These are phyloP conservation scores for Phenoliferia sp. DNA, from an alignment of 1,284 basidiomycete species.

Conservation along the genomic window DNA sequence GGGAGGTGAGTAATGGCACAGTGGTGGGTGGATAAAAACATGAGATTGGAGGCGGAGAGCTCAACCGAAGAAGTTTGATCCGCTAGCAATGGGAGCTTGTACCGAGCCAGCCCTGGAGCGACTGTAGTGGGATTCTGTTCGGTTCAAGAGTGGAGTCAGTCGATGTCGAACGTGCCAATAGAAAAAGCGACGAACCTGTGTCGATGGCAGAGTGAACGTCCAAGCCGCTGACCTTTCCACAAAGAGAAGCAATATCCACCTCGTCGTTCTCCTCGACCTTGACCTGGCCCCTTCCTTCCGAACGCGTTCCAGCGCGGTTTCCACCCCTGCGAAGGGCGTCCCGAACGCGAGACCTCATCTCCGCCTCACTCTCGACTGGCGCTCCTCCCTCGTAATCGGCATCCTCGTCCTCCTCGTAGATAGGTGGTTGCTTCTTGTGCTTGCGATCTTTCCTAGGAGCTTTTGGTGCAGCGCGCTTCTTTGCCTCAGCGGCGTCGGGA, in stretches of 20 bases:
- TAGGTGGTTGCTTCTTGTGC: not conserved
- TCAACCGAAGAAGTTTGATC: not conserved
- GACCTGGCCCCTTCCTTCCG: not conserved
- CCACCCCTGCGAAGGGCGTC: not conserved
- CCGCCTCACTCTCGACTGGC: not conserved
- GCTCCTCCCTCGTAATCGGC: not conserved
- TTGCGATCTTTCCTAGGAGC: not conserved
- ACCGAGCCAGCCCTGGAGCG: not conserved
- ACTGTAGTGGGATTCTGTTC: not conserved
- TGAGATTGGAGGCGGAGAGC: too few relatives aligned
- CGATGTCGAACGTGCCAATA: not conserved
- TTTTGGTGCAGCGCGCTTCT: not conserved
- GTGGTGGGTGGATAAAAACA: too few relatives aligned
- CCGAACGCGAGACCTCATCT: not conserved
- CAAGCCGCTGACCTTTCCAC: slow-evolving; percentile 13
- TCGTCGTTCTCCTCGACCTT: not conserved
- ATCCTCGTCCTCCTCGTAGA: not conserved
- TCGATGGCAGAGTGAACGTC: slow-evolving; percentile 12
- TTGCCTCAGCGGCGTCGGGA: not conserved
- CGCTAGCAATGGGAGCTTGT: not conserved
- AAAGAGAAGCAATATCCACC: slow-evolving; percentile 13
- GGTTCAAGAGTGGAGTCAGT: not conserved
- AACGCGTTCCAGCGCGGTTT: not conserved
- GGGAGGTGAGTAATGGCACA: too few relatives aligned
- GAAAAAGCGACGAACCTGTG: slow-evolving; percentile 6